These are phyloP conservation scores for Eimeria tenella DNA, from an alignment of 169 alveolate genomes.

Conservation along the genomic window DNA sequence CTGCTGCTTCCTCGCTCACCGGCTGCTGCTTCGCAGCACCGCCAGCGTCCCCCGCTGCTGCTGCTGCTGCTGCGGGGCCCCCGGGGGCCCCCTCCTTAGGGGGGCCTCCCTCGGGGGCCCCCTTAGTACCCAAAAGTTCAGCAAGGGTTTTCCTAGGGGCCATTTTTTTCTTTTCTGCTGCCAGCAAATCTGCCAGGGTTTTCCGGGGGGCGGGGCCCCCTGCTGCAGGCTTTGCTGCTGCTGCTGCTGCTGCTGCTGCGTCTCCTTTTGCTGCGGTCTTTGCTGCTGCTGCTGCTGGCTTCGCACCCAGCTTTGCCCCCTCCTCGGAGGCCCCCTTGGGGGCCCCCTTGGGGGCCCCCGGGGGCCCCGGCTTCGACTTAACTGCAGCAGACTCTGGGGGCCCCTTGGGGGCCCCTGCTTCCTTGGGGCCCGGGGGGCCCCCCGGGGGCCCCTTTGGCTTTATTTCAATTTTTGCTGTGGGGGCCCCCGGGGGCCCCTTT, in stretches of 20 bases:
- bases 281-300: constrained; percentile 22
- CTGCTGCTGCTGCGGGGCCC: not conserved
- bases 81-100: not conserved
- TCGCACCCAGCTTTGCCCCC: not conserved
- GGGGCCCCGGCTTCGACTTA: not conserved
- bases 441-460: not conserved
- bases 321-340: not conserved
- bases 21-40: not conserved
- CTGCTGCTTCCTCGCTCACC: not conserved
- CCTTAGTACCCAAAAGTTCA: constrained; percentile 4
- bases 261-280: not conserved
- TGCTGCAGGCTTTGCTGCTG: not conserved
- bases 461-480: not conserved
- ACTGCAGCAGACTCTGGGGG: not conserved
- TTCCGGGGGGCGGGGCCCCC: not conserved
- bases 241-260: not conserved
- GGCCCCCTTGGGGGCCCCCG: not conserved
- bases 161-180: not conserved
- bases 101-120: not conserved
- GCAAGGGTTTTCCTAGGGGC: constrained; percentile 14
- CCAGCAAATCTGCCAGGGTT: constrained; percentile 21
- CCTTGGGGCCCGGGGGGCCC: not conserved
- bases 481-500: not conserved
- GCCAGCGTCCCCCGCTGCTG: not conserved
- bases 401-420: not conserved